A percentile compares a stretch with the other conserved stretches of the same genome.
phyloP scores from a whole-genome alignment of 768 basidiomycete species.

The Galerina sulciceps region DNA sequence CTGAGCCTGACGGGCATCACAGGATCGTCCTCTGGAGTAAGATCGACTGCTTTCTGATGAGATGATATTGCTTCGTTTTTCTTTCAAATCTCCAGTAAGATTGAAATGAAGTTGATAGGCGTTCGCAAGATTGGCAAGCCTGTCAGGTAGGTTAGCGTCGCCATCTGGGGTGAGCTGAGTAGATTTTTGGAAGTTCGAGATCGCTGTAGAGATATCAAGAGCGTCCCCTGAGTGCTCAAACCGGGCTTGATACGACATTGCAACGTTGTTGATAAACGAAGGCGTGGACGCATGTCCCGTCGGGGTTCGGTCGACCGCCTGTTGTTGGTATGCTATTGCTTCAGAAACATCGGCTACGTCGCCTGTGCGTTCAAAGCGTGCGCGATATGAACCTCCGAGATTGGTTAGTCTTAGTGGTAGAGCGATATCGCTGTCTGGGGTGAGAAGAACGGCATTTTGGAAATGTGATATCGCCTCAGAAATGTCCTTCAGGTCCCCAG shows the following conservation, averaged over 20 bases:
- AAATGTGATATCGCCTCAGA: constrained; percentile 15
- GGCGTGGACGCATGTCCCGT: constrained; percentile 14
- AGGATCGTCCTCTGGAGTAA: no score
- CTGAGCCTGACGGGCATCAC: no score
- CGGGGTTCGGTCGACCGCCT: constrained; percentile 15
- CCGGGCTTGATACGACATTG: neutral
- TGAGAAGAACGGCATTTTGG: constrained; percentile 16
- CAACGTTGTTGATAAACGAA: constrained; percentile 10
- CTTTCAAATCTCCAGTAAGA: neutral
- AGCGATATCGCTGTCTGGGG: neutral
- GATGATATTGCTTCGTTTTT: neutral
- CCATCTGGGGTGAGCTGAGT: neutral
- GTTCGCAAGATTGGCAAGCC: neutral
- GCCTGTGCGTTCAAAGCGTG: constrained; percentile 13
- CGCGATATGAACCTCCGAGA: constrained; percentile 10
- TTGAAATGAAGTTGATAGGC: neutral
- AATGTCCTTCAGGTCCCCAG: constrained; percentile 13
- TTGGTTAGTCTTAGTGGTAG: neutral
- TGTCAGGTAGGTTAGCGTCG: neutral
- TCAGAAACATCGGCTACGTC: constrained; percentile 9
- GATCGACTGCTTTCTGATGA: neutral
- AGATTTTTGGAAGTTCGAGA: neutral
- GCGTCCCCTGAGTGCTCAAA: neutral
- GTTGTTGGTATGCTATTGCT: constrained; percentile 2
- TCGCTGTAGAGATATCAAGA: neutral